Evolutionary conservation across 2,329 filamentous ascomycete species (phyloP).

Genomic region (Phaeosphaeria sp.): DNA sequence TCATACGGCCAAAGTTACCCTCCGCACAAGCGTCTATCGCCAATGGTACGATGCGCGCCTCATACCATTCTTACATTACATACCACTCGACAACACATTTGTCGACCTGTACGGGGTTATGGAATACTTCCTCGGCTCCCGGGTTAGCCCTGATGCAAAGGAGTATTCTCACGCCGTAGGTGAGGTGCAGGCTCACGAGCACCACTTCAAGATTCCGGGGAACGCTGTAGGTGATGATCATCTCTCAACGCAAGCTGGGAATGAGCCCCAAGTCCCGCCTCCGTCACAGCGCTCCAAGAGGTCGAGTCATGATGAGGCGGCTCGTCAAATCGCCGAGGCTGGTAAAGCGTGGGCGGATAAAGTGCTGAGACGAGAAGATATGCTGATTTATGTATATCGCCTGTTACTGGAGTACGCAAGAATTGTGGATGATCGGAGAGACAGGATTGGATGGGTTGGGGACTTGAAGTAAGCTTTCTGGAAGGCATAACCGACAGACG

Average conservation of each 20-base stretch:
- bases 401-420: slow-evolving; percentile 58
- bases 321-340: slow-evolving; percentile 68
- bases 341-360: slow-evolving; percentile 73
- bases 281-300: not conserved
- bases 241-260: not conserved
- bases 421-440: slow-evolving; percentile 51
- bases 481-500: not conserved
- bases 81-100: slow-evolving; percentile 79
- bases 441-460: slow-evolving; percentile 50
- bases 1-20: slow-evolving; percentile 71
- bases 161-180: slow-evolving; percentile 19
- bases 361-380: slow-evolving; percentile 74
- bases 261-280: not conserved
- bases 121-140: slow-evolving; percentile 75
- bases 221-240: not conserved
- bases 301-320: slow-evolving; percentile 59
- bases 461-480: slow-evolving; percentile 28
- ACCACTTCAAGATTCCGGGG: slow-evolving; percentile 19
- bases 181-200: slow-evolving; percentile 21
- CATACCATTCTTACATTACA: slow-evolving; percentile 79
- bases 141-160: slow-evolving; percentile 42
- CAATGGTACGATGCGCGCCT: slow-evolving; percentile 79
- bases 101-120: slow-evolving; percentile 75
- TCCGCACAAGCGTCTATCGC: slow-evolving; percentile 78
- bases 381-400: slow-evolving; percentile 73